phyloP scores from a whole-genome alignment of 176 grass and related monocot species.

The Pontederia paniculata region DNA sequence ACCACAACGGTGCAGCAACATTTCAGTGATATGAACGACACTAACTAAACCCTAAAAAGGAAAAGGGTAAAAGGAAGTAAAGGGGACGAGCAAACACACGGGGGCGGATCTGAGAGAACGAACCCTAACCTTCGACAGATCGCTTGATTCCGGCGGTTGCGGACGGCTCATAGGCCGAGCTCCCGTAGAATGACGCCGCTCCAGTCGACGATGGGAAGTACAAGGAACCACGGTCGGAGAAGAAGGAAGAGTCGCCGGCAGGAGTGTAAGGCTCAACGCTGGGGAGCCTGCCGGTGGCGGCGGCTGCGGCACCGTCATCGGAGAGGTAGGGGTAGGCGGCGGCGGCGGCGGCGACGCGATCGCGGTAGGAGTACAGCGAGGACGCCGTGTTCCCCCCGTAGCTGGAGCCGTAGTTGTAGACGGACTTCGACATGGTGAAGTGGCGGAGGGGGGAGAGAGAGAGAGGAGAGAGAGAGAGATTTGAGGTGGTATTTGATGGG shows the following conservation, averaged over 20 bases:
- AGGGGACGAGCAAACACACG: slow-evolving; percentile 1
- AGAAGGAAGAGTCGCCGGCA: slow-evolving; percentile 2
- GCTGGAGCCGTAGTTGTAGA: slow-evolving; percentile 32
- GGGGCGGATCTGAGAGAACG: background rate
- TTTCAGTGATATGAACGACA: too few relatives aligned
- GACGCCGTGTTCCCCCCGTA: slow-evolving; percentile 15
- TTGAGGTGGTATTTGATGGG: too few relatives aligned
- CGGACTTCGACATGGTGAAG: slow-evolving; percentile 47
- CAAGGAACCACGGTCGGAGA: slow-evolving; percentile 10
- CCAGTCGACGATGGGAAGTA: slow-evolving; percentile 28
- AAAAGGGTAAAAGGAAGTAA: slow-evolving; percentile 9
- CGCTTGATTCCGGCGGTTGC: slow-evolving; percentile 36
- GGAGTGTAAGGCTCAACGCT: background rate
- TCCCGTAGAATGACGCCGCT: background rate
- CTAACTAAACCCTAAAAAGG: slow-evolving; percentile 1
- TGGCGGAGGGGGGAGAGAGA: background rate
- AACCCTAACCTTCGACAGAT: slow-evolving; percentile 48
- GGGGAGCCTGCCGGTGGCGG: background rate
- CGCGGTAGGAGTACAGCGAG: slow-evolving; percentile 22
- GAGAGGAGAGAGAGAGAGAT: too few relatives aligned
- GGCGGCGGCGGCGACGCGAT: background rate
- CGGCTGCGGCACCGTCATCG: background rate
- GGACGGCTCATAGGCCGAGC: slow-evolving; percentile 14
- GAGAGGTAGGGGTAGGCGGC: slow-evolving; percentile 11
- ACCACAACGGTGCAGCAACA: too few relatives aligned